These are phyloP conservation scores for Pichia paraexigua DNA, from an alignment of 805 yeast species.

Conservation along the genomic window DNA sequence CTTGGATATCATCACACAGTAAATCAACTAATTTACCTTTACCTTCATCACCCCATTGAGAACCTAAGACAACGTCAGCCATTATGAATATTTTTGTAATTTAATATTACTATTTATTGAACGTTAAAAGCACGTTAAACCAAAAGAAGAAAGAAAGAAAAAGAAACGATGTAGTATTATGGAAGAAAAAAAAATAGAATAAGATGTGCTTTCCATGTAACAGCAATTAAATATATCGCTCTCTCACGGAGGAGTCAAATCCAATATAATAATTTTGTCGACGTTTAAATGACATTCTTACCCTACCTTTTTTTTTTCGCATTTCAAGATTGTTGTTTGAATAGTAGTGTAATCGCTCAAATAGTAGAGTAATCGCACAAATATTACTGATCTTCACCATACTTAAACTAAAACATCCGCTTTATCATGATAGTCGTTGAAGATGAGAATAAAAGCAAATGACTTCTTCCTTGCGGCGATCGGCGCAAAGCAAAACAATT, in stretches of 20 bases:
- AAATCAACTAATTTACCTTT: constrained; percentile 96
- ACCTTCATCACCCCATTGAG: constrained; percentile 99
- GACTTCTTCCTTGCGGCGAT: background rate
- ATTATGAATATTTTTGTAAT: constrained; percentile 24
- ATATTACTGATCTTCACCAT: too few relatives aligned
- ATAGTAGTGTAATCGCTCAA: too few relatives aligned
- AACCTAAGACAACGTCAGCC: constrained; percentile 92
- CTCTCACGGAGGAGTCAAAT: background rate
- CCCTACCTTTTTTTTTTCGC: too few relatives aligned
- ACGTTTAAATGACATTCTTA: too few relatives aligned
- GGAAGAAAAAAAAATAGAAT: too few relatives aligned
- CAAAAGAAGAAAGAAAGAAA: background rate
- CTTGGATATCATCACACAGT: constrained; percentile 89
- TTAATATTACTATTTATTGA: background rate
- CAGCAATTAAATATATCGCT: background rate
- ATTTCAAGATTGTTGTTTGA: background rate
- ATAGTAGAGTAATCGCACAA: too few relatives aligned
- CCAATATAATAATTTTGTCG: background rate
- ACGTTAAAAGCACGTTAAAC: constrained; percentile 10
- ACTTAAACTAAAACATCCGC: too few relatives aligned
- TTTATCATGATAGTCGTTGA: too few relatives aligned
- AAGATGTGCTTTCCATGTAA: too few relatives aligned
- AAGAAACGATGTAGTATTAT: too few relatives aligned
- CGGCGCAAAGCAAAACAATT: background rate
- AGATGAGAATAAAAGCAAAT: background rate